Evolutionary conservation across 176 grass and related monocot genomes (phyloP).

Genomic region (Avena atlantica): DNA sequence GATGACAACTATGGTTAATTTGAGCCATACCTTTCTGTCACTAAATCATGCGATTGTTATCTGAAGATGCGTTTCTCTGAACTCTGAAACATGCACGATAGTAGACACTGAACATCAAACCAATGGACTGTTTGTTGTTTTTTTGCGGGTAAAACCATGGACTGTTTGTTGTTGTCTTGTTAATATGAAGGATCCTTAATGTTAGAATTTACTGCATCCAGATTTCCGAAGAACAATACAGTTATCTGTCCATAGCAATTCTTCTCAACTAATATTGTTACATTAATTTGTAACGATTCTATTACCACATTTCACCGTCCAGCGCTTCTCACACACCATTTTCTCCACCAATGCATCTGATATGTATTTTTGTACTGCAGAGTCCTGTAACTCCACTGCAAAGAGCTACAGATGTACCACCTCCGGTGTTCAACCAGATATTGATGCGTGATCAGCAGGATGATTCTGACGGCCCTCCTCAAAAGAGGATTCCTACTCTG

Average conservation of each 20-base stretch:
- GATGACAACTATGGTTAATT: background rate
- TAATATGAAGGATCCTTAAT: no score
- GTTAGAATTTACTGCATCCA: background rate
- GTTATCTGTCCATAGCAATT: background rate
- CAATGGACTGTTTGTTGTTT: no score
- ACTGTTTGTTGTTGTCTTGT: no score
- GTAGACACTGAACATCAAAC: no score
- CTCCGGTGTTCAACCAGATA: slow-evolving; percentile 75
- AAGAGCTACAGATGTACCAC: slow-evolving; percentile 59
- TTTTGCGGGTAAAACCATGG: no score
- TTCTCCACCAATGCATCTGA: background rate
- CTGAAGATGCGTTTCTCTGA: background rate
- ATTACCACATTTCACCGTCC: background rate
- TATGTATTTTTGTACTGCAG: slow-evolving; percentile 34
- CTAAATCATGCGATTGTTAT: background rate
- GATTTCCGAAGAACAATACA: background rate
- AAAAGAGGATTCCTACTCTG: slow-evolving; percentile 77
- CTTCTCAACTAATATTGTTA: background rate
- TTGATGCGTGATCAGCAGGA: slow-evolving; percentile 58
- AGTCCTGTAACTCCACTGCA: slow-evolving; percentile 79
- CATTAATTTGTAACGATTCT: background rate
- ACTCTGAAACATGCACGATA: background rate
- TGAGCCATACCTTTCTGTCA: background rate
- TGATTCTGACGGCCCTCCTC: slow-evolving; percentile 53
- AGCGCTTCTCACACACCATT: background rate